Conservation (phyloP, 2,329 filamentous ascomycete genomes). For the Fusarium protoensiforme region DNA sequence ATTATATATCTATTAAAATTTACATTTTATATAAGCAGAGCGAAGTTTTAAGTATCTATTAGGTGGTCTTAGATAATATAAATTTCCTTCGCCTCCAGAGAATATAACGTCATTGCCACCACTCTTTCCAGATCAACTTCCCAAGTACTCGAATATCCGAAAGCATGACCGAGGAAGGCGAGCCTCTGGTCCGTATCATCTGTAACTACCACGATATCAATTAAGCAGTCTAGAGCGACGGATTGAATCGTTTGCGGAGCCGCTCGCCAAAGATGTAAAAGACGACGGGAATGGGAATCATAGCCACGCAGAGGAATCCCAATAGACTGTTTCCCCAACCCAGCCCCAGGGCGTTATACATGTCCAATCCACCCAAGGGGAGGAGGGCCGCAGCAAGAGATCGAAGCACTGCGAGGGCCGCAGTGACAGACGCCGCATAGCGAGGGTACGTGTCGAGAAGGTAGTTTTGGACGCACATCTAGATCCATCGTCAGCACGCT, state of each 20-base stretch:
- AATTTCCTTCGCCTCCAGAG: too few relatives aligned
- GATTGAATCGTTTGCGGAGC: not conserved
- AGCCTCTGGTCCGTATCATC: not conserved
- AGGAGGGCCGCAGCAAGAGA: conserved; percentile 74
- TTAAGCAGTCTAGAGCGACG: not conserved
- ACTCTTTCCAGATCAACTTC: not conserved
- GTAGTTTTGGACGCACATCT: conserved; percentile 59
- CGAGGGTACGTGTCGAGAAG: conserved; percentile 30
- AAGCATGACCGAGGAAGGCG: not conserved
- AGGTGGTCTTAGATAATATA: not conserved
- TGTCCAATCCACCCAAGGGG: not conserved
- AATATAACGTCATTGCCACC: not conserved
- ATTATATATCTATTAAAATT: not conserved
- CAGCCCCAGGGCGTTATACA: conserved; percentile 6
- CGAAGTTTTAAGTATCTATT: not conserved
- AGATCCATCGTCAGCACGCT: conserved; percentile 9
- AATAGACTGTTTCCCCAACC: conserved; percentile 9
- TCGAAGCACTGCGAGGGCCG: conserved; percentile 26
- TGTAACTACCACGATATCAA: too few relatives aligned
- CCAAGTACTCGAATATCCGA: not conserved
- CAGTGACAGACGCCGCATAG: conserved; percentile 31
- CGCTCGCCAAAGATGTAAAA: not conserved
- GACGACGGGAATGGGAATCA: conserved; percentile 1
- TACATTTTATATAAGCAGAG: not conserved
- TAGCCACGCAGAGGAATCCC: not conserved